phyloP scores from a whole-genome alignment of 805 yeast genomes.

The Lipomyces yamanashiensis region DNA sequence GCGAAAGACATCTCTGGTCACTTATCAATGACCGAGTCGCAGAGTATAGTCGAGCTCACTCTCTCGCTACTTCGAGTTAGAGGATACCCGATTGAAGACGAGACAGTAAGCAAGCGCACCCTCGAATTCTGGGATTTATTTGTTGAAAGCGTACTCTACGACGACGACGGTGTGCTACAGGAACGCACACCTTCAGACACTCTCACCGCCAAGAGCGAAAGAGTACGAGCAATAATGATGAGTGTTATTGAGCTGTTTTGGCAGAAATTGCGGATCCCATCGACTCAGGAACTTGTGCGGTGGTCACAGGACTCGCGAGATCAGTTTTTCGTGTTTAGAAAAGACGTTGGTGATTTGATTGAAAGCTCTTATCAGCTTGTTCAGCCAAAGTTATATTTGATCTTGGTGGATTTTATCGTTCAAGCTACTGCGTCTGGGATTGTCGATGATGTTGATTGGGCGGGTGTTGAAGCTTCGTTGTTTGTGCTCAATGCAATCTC shows the following conservation, averaged over 20 bases:
- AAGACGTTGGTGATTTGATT: constrained; percentile 76
- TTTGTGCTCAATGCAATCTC: constrained; percentile 62
- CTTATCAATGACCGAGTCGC: constrained; percentile 6
- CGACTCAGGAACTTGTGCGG: constrained; percentile 2
- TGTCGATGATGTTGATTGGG: constrained; percentile 40
- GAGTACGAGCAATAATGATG: constrained; percentile 25
- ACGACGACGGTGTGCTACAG: constrained; percentile 15
- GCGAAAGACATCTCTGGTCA: constrained; percentile 22
- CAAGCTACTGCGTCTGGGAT: constrained; percentile 2
- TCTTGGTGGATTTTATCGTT: constrained; percentile 49
- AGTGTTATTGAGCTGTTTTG: constrained; percentile 37
- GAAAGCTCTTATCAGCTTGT: constrained; percentile 72
- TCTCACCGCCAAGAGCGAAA: background rate
- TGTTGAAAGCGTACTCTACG: constrained; percentile 28
- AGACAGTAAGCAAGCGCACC: constrained; percentile 27
- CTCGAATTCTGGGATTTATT: constrained; percentile 38
- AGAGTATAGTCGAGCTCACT: constrained; percentile 21
- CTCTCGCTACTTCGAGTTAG: constrained; percentile 15
- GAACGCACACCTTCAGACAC: background rate
- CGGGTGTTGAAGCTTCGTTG: constrained; percentile 64
- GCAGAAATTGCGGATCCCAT: constrained; percentile 30
- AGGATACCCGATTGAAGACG: constrained; percentile 35
- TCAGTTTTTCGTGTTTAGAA: constrained; percentile 71
- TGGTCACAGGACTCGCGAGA: constrained; percentile 49
- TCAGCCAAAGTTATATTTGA: constrained; percentile 56